These are phyloP conservation scores for Simplicillium sp. DNA, from an alignment of 2,329 filamentous ascomycete genomes.

Conservation along the genomic window DNA sequence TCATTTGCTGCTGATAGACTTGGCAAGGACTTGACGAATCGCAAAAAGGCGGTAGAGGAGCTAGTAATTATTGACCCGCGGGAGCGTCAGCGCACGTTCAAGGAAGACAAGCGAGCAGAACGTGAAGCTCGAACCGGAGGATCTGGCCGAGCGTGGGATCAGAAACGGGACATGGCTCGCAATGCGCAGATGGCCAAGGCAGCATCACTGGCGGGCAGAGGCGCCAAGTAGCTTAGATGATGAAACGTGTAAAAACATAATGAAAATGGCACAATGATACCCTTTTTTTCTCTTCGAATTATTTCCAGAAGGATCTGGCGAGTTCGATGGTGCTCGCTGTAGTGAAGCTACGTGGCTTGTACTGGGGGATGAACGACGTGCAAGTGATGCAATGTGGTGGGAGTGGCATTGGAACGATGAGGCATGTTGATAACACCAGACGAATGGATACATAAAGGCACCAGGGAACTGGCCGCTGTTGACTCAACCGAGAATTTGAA, in stretches of 20 bases:
- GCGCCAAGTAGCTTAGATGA: constrained; percentile 33
- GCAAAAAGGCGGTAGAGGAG: constrained; percentile 84
- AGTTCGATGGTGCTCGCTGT: too few relatives aligned
- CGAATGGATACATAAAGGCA: too few relatives aligned
- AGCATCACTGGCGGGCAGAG: constrained; percentile 45
- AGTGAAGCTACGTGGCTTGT: too few relatives aligned
- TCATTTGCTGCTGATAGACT: constrained; percentile 83
- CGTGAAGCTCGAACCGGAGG: constrained; percentile 44
- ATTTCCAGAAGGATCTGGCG: constrained; percentile 2
- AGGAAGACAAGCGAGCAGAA: constrained; percentile 52
- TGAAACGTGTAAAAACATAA: constrained; percentile 1
- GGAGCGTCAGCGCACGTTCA: constrained; percentile 67
- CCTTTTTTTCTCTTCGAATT: constrained; percentile 2
- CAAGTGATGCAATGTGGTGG: too few relatives aligned
- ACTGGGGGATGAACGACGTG: too few relatives aligned
- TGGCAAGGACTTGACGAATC: constrained; percentile 86
- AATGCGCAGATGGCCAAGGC: constrained; percentile 47
- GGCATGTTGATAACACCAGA: too few relatives aligned
- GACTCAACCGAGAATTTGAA: too few relatives aligned
- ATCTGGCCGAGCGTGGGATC: constrained; percentile 49
- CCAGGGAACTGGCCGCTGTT: too few relatives aligned
- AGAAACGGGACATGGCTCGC: constrained; percentile 32
- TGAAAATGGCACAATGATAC: constrained; percentile 2
- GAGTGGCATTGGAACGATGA: too few relatives aligned
- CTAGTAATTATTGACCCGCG: constrained; percentile 87